phyloP scores from a whole-genome alignment of 805 yeast species.

The Zygosaccharomyces gambellarensis region DNA sequence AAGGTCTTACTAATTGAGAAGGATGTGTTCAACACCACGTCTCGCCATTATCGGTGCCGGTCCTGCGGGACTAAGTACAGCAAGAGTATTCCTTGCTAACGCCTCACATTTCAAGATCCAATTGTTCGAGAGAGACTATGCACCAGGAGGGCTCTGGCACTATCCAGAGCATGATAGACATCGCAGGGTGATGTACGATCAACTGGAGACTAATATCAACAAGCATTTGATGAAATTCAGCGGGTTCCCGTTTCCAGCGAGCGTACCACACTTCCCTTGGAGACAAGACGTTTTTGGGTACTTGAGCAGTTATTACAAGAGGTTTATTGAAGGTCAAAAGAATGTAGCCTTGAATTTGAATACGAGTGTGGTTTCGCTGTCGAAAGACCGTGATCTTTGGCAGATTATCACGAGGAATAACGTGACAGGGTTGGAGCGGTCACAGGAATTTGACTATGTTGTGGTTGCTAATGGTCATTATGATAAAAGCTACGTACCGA shows the following conservation, averaged over 20 bases:
- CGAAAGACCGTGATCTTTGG: slow-evolving; percentile 18
- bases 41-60: slow-evolving; percentile 77
- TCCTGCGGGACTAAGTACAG: slow-evolving; percentile 63
- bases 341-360: slow-evolving; percentile 30
- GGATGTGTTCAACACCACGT: slow-evolving; percentile 2
- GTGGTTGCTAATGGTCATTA: slow-evolving; percentile 45
- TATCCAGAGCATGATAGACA: slow-evolving; percentile 36
- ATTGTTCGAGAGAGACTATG: slow-evolving; percentile 53
- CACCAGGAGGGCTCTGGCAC: slow-evolving; percentile 82
- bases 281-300: slow-evolving; percentile 60
- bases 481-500: slow-evolving; percentile 38
- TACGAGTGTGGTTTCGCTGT: slow-evolving; percentile 22
- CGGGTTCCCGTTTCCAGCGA: slow-evolving; percentile 45
- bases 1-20: neutral
- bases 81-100: slow-evolving; percentile 58
- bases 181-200: slow-evolving; percentile 50
- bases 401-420: slow-evolving; percentile 7
- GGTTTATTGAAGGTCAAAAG: slow-evolving; percentile 22
- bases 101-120: slow-evolving; percentile 44
- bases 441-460: slow-evolving; percentile 37
- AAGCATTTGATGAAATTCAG: slow-evolving; percentile 62
- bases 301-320: slow-evolving; percentile 47
- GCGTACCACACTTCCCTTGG: slow-evolving; percentile 50
- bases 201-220: slow-evolving; percentile 66
- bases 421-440: slow-evolving; percentile 24